Evolutionary conservation across 73 alveolate genomes (phyloP).

Genomic region (Paramecium pentaurelia): DNA sequence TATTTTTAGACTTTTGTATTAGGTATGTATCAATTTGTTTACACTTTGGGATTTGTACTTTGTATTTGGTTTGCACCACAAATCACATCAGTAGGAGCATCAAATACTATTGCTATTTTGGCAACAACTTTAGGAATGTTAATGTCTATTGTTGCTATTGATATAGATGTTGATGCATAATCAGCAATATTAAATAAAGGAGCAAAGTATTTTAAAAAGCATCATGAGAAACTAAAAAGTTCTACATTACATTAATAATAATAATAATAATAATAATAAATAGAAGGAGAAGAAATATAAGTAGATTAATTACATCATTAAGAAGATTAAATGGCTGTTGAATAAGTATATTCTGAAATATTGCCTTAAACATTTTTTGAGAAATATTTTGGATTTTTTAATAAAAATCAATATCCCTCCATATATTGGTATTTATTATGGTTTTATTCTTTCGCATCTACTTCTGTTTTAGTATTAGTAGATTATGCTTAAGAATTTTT

Average conservation of each 20-base stretch:
- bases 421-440: neutral
- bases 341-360: neutral
- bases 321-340: neutral
- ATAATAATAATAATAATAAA: neutral
- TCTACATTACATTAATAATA: neutral
- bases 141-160: conserved; percentile 1
- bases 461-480: conserved; percentile 25
- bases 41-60: neutral
- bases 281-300: neutral
- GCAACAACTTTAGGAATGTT: neutral
- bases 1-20: conserved; percentile 5
- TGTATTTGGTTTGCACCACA: conserved; percentile 42
- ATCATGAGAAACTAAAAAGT: neutral
- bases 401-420: neutral
- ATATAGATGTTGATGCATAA: conserved; percentile 14
- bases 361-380: neutral
- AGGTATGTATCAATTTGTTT: neutral
- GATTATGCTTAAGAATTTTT: conserved; percentile 9
- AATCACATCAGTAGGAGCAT: neutral
- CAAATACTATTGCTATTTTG: neutral
- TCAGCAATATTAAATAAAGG: neutral
- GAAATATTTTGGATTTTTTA: neutral
- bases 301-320: neutral
- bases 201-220: neutral
- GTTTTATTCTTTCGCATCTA: conserved; percentile 1